Conservation (phyloP, 257 asterid genomes). For the Ajuga chamaepitys region DNA sequence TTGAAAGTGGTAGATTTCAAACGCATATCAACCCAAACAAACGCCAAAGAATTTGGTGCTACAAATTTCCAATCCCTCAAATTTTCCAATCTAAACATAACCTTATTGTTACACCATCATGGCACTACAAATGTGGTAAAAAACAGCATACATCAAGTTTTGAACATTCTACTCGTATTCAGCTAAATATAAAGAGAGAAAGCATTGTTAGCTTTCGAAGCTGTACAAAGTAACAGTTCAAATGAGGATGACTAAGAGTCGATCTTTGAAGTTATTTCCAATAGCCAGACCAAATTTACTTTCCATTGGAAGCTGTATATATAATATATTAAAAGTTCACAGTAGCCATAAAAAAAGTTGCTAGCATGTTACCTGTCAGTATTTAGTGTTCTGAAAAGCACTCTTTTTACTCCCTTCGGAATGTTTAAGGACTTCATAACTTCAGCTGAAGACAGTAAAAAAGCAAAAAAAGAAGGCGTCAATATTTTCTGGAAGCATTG, state of each 20-base stretch:
- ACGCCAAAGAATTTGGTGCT: too few relatives aligned
- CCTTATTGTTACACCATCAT: neutral
- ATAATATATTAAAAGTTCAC: too few relatives aligned
- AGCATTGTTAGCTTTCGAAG: neutral
- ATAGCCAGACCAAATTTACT: neutral
- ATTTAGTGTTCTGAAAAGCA: slow-evolving; percentile 86
- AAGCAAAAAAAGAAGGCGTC: neutral
- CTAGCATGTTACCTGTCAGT: slow-evolving; percentile 66
- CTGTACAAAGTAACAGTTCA: neutral
- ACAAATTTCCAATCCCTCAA: too few relatives aligned
- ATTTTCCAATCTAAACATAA: too few relatives aligned
- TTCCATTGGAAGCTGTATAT: neutral
- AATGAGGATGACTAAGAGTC: neutral
- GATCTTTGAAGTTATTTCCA: neutral
- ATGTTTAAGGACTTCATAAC: slow-evolving; percentile 82
- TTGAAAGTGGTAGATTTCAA: too few relatives aligned
- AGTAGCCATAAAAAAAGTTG: neutral
- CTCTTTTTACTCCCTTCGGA: slow-evolving; percentile 88
- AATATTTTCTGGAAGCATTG: neutral
- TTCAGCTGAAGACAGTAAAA: slow-evolving; percentile 44
- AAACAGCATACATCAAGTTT: neutral
- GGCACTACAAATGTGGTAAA: neutral
- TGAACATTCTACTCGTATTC: neutral
- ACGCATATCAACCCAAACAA: too few relatives aligned
- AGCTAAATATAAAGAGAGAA: neutral